These are phyloP conservation scores for Penicillium sumatraense DNA, from an alignment of 2,329 filamentous ascomycete species.

Conservation along the genomic window DNA sequence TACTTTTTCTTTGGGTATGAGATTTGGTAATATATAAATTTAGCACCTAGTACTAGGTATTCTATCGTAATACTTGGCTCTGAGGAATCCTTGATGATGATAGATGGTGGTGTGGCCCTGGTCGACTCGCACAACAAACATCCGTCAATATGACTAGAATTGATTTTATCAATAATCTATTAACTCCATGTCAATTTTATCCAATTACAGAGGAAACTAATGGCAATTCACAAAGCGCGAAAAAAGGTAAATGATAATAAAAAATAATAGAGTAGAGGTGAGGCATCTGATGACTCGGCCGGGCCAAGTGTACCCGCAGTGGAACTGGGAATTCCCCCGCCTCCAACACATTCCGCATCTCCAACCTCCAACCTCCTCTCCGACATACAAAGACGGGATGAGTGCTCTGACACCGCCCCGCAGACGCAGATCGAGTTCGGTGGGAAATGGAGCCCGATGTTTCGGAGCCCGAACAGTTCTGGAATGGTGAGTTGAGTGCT, in stretches of 20 bases:
- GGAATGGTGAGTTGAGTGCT: slow-evolving; percentile 69
- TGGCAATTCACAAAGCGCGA: background rate
- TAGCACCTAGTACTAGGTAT: too few species aligned
- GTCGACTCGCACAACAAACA: too few species aligned
- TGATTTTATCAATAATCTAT: too few species aligned
- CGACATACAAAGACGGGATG: slow-evolving; percentile 37
- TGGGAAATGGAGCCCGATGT: slow-evolving; percentile 70
- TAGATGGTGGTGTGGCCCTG: too few species aligned
- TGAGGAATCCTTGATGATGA: too few species aligned
- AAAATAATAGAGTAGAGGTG: background rate
- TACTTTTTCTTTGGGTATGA: too few species aligned
- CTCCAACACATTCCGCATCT: slow-evolving; percentile 25
- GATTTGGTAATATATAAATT: too few species aligned
- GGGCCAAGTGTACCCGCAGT: slow-evolving; percentile 18
- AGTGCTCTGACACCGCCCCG: slow-evolving; percentile 37
- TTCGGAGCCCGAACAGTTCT: slow-evolving; percentile 82
- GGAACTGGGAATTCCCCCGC: slow-evolving; percentile 25
- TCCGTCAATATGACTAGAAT: too few species aligned
- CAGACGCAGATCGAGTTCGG: slow-evolving; percentile 43
- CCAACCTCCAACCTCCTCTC: slow-evolving; percentile 28
- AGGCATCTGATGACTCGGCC: too few species aligned
- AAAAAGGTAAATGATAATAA: background rate
- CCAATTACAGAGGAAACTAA: too few species aligned
- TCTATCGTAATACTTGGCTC: too few species aligned
- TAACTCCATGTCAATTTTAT: too few species aligned